Evolutionary conservation across 2,329 filamentous ascomycete species (phyloP).

Genomic region (Hymenoscyphus linearis): DNA sequence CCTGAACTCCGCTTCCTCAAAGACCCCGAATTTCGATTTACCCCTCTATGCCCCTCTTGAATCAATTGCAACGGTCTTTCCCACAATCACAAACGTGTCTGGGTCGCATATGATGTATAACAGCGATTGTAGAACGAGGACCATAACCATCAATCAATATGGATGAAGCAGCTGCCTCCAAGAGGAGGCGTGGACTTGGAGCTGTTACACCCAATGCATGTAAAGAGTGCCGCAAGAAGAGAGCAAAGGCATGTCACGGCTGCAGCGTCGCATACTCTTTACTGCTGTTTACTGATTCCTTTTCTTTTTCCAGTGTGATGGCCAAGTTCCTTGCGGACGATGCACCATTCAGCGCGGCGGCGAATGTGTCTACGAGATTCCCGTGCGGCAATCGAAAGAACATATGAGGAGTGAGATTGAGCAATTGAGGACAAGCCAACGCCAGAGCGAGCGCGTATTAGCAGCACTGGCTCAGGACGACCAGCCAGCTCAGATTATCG

Average conservation of each 20-base stretch:
- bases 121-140: neutral
- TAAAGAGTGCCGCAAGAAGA: slow-evolving; percentile 31
- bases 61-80: neutral
- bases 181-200: slow-evolving; percentile 27
- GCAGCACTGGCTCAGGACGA: slow-evolving; percentile 40
- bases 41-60: neutral
- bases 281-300: neutral
- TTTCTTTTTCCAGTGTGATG: slow-evolving; percentile 48
- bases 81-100: neutral
- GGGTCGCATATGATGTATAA: neutral
- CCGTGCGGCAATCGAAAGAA: slow-evolving; percentile 59
- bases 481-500: slow-evolving; percentile 44
- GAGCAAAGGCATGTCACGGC: slow-evolving; percentile 25
- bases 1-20: neutral
- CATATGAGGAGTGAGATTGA: slow-evolving; percentile 56
- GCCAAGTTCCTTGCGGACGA: slow-evolving; percentile 43
- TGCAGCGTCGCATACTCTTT: neutral
- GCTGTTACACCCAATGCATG: slow-evolving; percentile 31
- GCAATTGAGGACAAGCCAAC: slow-evolving; percentile 47
- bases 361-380: slow-evolving; percentile 57
- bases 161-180: slow-evolving; percentile 19
- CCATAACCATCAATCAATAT: slow-evolving; percentile 1
- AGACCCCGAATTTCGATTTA: neutral
- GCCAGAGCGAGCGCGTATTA: slow-evolving; percentile 50
- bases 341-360: slow-evolving; percentile 48